Conservation (phyloP, 2,329 filamentous ascomycete species). For the Aspergillus cejpii region DNA sequence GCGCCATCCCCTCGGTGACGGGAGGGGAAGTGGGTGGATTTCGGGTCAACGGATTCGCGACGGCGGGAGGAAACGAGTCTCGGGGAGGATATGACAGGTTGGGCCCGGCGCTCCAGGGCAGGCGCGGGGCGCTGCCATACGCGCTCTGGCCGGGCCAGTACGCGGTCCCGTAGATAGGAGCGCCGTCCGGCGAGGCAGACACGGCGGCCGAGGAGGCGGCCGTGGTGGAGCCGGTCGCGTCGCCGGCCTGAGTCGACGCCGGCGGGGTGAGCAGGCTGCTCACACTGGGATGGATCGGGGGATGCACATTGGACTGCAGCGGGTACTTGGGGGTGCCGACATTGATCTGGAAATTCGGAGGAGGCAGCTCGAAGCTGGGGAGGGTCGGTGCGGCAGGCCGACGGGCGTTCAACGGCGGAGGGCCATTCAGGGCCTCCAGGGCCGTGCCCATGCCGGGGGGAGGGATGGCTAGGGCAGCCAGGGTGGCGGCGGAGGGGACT, state of each 20-base stretch:
- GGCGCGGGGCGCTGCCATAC: slow-evolving; percentile 35
- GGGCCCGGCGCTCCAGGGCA: slow-evolving; percentile 41
- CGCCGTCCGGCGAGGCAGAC: slow-evolving; percentile 32
- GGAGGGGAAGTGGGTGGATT: slow-evolving; percentile 54
- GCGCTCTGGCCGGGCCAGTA: slow-evolving; percentile 57
- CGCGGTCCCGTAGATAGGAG: slow-evolving; percentile 46
- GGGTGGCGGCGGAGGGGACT: slow-evolving; percentile 48
- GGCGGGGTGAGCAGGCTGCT: slow-evolving; percentile 59
- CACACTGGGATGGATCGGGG: slow-evolving; percentile 49
- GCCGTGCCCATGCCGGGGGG: slow-evolving; percentile 57
- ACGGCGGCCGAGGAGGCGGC: slow-evolving; percentile 47
- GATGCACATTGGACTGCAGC: slow-evolving; percentile 33
- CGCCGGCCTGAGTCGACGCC: slow-evolving; percentile 49
- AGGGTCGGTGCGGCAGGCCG: slow-evolving; percentile 63
- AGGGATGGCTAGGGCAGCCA: slow-evolving; percentile 57
- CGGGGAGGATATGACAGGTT: slow-evolving; percentile 41
- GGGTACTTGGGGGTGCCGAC: slow-evolving; percentile 48
- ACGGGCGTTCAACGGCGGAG: slow-evolving; percentile 62
- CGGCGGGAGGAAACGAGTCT: slow-evolving; percentile 52
- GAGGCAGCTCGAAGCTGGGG: slow-evolving; percentile 62
- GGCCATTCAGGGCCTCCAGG: slow-evolving; percentile 54
- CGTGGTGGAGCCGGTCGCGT: slow-evolving; percentile 38
- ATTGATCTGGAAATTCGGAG: slow-evolving; percentile 46
- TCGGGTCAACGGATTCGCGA: slow-evolving; percentile 48
- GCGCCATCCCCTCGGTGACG: slow-evolving; percentile 56